Evolutionary conservation across 2,329 filamentous ascomycete genomes (phyloP).

Genomic region (Fonsecaea pugnacius): DNA sequence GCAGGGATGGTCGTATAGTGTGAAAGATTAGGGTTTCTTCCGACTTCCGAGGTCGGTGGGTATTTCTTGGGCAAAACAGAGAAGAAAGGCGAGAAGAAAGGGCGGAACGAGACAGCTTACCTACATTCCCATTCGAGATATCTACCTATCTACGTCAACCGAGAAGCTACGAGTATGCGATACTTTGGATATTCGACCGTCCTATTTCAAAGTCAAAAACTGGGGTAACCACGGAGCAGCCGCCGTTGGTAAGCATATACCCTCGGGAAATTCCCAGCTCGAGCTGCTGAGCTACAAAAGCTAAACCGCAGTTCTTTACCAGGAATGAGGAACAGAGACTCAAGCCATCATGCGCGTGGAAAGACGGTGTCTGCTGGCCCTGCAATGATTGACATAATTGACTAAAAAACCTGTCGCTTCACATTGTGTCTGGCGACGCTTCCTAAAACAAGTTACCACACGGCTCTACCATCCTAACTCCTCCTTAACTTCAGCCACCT

Average conservation of each 20-base stretch:
- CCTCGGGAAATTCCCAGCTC: neutral
- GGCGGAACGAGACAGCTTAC: neutral
- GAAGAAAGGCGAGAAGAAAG: neutral
- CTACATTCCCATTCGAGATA: neutral
- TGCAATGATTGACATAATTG: neutral
- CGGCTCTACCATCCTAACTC: neutral
- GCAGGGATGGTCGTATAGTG: neutral
- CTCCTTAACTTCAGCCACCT: conserved; percentile 4
- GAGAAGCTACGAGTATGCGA: neutral
- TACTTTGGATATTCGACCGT: neutral
- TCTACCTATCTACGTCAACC: neutral
- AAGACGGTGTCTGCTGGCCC: neutral
- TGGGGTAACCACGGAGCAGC: neutral
- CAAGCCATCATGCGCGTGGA: neutral
- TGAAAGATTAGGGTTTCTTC: neutral
- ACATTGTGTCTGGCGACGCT: neutral
- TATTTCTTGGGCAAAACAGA: neutral
- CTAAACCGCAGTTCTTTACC: neutral
- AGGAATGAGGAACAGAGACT: neutral
- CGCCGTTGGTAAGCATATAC: neutral
- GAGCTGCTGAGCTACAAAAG: neutral
- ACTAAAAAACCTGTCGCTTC: neutral
- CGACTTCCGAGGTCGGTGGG: neutral
- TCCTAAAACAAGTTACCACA: neutral
- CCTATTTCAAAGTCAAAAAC: neutral